A percentile compares a stretch with the other conserved stretches of the same genome.
phyloP scores from a whole-genome alignment of 225 moss, liverwort and hornwort species.

The Antitrichia curtipendula region DNA sequence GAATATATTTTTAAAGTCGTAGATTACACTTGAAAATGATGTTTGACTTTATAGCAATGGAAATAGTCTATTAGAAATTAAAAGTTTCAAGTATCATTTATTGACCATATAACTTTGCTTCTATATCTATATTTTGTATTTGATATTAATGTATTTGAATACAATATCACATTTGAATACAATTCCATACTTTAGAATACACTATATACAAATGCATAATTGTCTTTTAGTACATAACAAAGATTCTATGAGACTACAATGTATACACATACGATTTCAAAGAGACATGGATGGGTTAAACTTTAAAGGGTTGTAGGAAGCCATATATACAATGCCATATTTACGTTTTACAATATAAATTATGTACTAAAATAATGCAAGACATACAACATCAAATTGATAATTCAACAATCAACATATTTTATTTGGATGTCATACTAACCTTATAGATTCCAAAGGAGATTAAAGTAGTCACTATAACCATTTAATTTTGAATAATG shows the following conservation, averaged over 20 bases:
- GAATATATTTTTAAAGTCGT: not conserved
- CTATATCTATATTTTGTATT: not conserved
- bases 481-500: not conserved
- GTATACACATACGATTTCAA: fast-evolving
- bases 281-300: not conserved
- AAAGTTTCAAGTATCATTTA: not conserved
- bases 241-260: not conserved
- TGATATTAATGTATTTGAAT: not conserved
- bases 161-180: not conserved
- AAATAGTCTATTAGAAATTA: not conserved
- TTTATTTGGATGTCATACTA: not conserved
- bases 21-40: not conserved
- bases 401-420: not conserved
- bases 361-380: not conserved
- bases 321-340: not conserved
- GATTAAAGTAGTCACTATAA: not conserved
- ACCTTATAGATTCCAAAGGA: fast-evolving
- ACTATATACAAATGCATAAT: not conserved
- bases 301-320: not conserved
- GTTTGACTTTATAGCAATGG: not conserved
- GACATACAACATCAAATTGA: not conserved
- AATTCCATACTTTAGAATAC: not conserved
- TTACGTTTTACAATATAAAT: not conserved
- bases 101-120: not conserved
- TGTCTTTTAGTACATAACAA: not conserved